These are phyloP conservation scores for Coniferiporia weirii DNA, from an alignment of 1,284 basidiomycete species.

Conservation along the genomic window DNA sequence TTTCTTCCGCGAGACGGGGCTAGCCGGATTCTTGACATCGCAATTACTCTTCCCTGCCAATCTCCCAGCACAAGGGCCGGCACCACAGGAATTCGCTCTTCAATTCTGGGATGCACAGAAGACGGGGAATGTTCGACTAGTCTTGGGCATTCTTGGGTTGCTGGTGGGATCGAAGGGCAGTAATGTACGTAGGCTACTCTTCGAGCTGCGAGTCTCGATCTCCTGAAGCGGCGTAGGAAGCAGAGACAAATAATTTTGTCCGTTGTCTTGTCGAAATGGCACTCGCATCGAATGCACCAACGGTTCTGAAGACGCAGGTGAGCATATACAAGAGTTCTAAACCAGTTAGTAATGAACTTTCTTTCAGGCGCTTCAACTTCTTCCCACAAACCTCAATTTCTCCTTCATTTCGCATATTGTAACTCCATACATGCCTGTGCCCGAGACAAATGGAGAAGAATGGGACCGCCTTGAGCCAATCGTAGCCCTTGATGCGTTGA, in stretches of 20 bases:
- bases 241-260: constrained; percentile 63
- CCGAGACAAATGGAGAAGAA: constrained; percentile 81
- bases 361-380: constrained; percentile 56
- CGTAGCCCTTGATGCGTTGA: constrained; percentile 69
- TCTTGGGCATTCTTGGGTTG: constrained; percentile 77
- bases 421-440: constrained; percentile 77
- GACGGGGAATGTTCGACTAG: constrained; percentile 68
- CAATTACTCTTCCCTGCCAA: constrained; percentile 84
- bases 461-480: constrained; percentile 77
- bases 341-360: neutral
- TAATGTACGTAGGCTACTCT: constrained; percentile 45
- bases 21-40: constrained; percentile 71
- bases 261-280: constrained; percentile 85
- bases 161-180: constrained; percentile 69
- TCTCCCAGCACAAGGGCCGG: constrained; percentile 51
- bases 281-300: constrained; percentile 89
- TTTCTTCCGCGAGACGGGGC: constrained; percentile 91
- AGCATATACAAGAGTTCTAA: neutral
- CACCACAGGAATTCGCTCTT: constrained; percentile 89
- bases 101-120: constrained; percentile 98
- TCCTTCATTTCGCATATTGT: constrained; percentile 58
- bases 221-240: constrained; percentile 34
- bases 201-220: neutral
- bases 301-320: constrained; percentile 80
- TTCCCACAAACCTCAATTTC: constrained; percentile 57